Evolutionary conservation across 202 grass and related monocot species (phyloP).

Genomic region (Alloteropsis angusta): DNA sequence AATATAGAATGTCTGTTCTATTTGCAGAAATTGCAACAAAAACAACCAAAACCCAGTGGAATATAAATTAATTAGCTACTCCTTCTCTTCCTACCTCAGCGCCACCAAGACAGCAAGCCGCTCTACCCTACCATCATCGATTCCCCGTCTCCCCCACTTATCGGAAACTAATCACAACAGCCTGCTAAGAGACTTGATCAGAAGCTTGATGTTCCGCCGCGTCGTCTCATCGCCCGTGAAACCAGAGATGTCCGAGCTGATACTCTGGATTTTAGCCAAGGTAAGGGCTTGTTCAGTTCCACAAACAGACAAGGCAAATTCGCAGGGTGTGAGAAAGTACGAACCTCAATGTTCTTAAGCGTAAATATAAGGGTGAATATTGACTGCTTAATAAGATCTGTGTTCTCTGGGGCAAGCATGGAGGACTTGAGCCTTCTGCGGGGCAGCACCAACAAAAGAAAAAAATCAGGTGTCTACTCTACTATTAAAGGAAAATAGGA

Average conservation of each 20-base stretch:
- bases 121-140: slow-evolving; percentile 13
- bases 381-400: slow-evolving; percentile 75
- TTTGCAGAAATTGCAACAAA: not conserved
- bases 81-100: not conserved
- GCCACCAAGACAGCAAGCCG: not conserved
- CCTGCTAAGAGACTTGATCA: slow-evolving; percentile 97
- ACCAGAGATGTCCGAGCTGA: slow-evolving; percentile 87
- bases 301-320: not conserved
- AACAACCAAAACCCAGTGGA: not conserved
- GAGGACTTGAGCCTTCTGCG: slow-evolving; percentile 74
- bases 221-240: slow-evolving; percentile 87
- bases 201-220: slow-evolving; percentile 67
- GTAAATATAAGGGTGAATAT: slow-evolving; percentile 92
- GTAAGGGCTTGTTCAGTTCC: slow-evolving; percentile 1
- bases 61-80: not conserved
- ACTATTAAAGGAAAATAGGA: not conserved
- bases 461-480: not conserved
- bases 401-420: slow-evolving; percentile 68
- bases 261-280: slow-evolving; percentile 52
- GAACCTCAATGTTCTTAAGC: slow-evolving; percentile 88
- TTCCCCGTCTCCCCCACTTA: no score
- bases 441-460: not conserved
- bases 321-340: not conserved
- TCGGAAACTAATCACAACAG: slow-evolving; percentile 45
- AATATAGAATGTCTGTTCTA: not conserved